These are phyloP conservation scores for Calonectria leucothoes DNA, from an alignment of 2,329 filamentous ascomycete genomes.

Conservation along the genomic window DNA sequence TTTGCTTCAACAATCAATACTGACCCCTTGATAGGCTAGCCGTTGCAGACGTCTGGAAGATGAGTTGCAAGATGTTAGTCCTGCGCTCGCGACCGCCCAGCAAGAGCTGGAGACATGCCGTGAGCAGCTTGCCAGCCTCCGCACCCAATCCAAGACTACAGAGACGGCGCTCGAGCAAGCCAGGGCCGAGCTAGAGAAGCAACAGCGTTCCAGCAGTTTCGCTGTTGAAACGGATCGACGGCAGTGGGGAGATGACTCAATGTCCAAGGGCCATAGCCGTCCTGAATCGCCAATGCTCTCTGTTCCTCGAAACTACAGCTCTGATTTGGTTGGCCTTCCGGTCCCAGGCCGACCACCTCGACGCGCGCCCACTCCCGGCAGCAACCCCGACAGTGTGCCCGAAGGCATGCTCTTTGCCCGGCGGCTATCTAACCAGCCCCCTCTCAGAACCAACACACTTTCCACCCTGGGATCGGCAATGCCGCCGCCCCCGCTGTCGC, in stretches of 20 bases:
- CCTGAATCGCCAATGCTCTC: constrained; percentile 67
- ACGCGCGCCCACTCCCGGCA: constrained; percentile 57
- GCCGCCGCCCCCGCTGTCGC: constrained; percentile 56
- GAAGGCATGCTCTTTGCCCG: constrained; percentile 55
- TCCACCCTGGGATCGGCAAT: constrained; percentile 51
- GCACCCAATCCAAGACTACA: constrained; percentile 72
- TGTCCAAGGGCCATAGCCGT: constrained; percentile 60
- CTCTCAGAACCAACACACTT: constrained; percentile 53
- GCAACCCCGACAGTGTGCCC: constrained; percentile 55
- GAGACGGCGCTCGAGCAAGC: constrained; percentile 72
- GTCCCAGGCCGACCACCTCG: constrained; percentile 48
- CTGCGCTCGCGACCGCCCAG: constrained; percentile 72
- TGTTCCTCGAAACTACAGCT: constrained; percentile 64
- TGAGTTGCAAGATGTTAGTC: constrained; percentile 79
- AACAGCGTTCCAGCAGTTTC: constrained; percentile 49
- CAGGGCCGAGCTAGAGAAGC: constrained; percentile 62
- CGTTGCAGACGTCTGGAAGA: constrained; percentile 79
- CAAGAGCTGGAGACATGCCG: constrained; percentile 72
- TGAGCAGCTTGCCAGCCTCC: constrained; percentile 70
- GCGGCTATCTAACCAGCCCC: constrained; percentile 63
- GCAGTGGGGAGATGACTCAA: constrained; percentile 64
- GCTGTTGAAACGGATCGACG: constrained; percentile 56
- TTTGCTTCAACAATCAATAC: not conserved
- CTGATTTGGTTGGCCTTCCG: constrained; percentile 63
- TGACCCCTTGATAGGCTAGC: constrained; percentile 62